Evolutionary conservation across 768 basidiomycete species (phyloP).

Genomic region (Ephemerocybe angulata): DNA sequence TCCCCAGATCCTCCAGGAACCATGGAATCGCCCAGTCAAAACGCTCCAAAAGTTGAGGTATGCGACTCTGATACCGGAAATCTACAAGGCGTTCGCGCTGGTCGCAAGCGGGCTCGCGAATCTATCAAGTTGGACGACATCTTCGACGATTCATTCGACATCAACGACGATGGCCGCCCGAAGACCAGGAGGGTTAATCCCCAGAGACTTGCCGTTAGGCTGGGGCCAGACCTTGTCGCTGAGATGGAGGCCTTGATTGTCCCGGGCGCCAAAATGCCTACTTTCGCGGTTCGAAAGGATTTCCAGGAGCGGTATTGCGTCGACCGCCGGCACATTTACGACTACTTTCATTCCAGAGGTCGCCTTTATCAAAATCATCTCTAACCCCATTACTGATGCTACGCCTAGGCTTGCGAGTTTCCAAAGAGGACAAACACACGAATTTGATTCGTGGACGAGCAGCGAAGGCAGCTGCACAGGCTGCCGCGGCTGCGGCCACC

Average conservation of each 20-base stretch:
- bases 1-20: background rate
- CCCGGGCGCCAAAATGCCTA: slow-evolving; percentile 76
- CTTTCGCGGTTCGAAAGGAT: slow-evolving; percentile 64
- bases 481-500: background rate
- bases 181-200: slow-evolving; percentile 61
- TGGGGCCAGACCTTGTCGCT: slow-evolving; percentile 61
- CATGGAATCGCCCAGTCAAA: background rate
- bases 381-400: background rate
- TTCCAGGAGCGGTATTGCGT: slow-evolving; percentile 68
- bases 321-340: slow-evolving; percentile 73
- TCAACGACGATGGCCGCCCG: slow-evolving; percentile 34
- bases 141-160: slow-evolving; percentile 7
- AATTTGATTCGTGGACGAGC: slow-evolving; percentile 46
- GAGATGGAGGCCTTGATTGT: slow-evolving; percentile 71
- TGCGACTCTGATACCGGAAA: background rate
- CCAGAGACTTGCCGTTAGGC: slow-evolving; percentile 61
- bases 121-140: background rate
- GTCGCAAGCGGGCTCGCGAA: slow-evolving; percentile 57
- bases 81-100: slow-evolving; percentile 55
- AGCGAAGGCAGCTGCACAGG: slow-evolving; percentile 26
- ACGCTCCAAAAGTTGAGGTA: background rate
- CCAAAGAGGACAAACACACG: slow-evolving; percentile 60
- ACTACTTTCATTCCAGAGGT: slow-evolving; percentile 70
- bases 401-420: slow-evolving; percentile 49
- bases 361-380: background rate